These are phyloP conservation scores for Coemansia guatemalensis DNA, from an alignment of 192 early-diverging fungal genomes.

Conservation along the genomic window DNA sequence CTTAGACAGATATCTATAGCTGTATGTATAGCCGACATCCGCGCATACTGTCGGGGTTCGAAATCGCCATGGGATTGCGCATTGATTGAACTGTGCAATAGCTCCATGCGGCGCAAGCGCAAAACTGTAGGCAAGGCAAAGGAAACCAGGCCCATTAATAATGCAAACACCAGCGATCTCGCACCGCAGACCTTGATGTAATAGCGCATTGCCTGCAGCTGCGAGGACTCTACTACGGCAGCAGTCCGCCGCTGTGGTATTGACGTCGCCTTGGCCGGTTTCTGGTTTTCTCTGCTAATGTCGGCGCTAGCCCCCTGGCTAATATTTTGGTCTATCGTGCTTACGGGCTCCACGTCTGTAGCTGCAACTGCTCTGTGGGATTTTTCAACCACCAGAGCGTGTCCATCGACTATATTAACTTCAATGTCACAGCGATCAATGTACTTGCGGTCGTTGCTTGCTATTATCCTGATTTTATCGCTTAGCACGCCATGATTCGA, in stretches of 20 bases:
- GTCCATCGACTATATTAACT: conserved; percentile 45
- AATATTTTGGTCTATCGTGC: neutral
- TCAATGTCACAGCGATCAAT: conserved; percentile 48
- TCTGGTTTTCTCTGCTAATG: neutral
- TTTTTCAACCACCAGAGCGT: neutral
- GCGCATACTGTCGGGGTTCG: neutral
- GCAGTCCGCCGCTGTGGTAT: neutral
- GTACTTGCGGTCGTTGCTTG: conserved; percentile 54
- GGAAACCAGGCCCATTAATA: conserved; percentile 5
- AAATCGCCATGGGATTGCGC: neutral
- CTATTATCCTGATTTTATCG: conserved; percentile 47
- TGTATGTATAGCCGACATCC: neutral
- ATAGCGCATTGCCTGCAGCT: neutral
- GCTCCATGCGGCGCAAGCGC: conserved; percentile 7
- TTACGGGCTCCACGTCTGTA: neutral
- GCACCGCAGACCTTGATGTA: conserved; percentile 20
- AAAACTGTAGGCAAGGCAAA: conserved; percentile 21
- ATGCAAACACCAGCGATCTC: conserved; percentile 9
- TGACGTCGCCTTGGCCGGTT: neutral
- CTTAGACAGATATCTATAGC: conserved; percentile 1
- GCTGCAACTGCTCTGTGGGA: neutral
- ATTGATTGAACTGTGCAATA: neutral
- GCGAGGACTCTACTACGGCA: neutral
- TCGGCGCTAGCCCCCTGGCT: neutral
- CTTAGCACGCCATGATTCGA: conserved; percentile 25